Base-by-base conservation (phyloP, 352 stramenopile genomes). In the Phytophthora chlamydospora region DNA sequence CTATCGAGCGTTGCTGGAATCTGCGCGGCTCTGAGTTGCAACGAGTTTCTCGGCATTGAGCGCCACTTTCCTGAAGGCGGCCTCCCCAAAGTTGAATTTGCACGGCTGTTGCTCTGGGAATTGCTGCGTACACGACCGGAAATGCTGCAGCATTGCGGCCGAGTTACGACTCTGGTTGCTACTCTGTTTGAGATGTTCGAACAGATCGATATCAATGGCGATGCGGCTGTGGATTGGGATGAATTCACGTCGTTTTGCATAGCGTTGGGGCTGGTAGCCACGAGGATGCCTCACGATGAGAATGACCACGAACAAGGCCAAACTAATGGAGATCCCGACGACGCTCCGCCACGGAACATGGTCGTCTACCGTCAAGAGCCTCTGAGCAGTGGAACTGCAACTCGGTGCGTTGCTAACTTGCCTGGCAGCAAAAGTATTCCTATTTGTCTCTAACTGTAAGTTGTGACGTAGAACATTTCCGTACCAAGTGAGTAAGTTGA, bases 171-270 rank as follows among this genome's bases (percentile, higher is more conserved):
- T 13, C 68, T 91, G 1, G 71, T 89, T 0, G 62, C 68, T 5
- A 45, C 85, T 4, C 66, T 91, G 10, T 89, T 76, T 21, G 78
- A 90, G 53, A 84, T 91, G 82, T 91, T 91, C 56, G 82, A 91
- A 16, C 79, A 91, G 43, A 91, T 91, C 43, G 87, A 96, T 34
- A 90, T 96, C 60, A 94, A 94, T 33, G 87, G 87, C 0, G 85
- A 96, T 55, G 70, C 65, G 0, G 21, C 72, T 4, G 81, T 96
- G 16, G 82, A 92, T 35, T 96, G 87, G 87, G 85, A 96, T 45
- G 87, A 96, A 60, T 93, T 96, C 57, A 91, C 85, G 35, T 88
- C 82, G 0, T 91, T 93, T 58, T 93, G 84, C 45, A 78, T 93
- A 5, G 77, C 77, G 34, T 42, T 89, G 2, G 87, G 85, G 13